A percentile compares a stretch with the other conserved stretches of the same genome.
Conservation (phyloP, 305 asterid genomes). For the Fraxinus sp. region DNA sequence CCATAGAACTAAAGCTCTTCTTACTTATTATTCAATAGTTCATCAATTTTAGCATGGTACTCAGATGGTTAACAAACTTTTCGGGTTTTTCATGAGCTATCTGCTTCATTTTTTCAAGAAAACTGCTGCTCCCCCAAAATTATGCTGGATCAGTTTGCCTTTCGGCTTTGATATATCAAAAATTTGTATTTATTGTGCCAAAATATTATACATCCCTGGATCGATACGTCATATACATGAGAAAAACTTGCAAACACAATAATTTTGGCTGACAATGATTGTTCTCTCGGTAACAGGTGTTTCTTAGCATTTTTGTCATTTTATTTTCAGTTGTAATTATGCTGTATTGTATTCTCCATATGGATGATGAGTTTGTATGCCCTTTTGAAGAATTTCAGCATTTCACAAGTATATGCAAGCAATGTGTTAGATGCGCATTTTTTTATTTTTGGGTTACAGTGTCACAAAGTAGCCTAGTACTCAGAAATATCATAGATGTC, state of each 20-base stretch:
- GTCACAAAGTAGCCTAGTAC: background rate
- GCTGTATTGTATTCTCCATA: background rate
- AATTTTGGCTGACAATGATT: background rate
- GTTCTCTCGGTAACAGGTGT: background rate
- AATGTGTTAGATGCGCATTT: background rate
- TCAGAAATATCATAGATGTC: background rate
- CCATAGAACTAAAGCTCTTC: slow-evolving; percentile 12
- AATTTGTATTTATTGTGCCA: background rate
- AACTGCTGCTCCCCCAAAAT: background rate
- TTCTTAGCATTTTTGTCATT: background rate
- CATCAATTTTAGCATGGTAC: background rate
- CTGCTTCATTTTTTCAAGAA: background rate
- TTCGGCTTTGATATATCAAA: background rate
- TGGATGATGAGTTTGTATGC: background rate
- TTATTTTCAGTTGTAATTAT: background rate
- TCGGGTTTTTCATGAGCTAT: background rate
- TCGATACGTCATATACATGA: background rate
- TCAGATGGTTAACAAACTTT: background rate
- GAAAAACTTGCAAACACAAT: slow-evolving; percentile 11
- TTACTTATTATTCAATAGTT: background rate
- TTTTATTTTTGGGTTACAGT: background rate
- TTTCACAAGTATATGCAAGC: background rate
- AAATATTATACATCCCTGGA: background rate
- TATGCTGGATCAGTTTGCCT: background rate
- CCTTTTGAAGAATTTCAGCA: background rate